phyloP scores from a whole-genome alignment of 2,329 filamentous ascomycete genomes.

The Epichloe aotearoae region DNA sequence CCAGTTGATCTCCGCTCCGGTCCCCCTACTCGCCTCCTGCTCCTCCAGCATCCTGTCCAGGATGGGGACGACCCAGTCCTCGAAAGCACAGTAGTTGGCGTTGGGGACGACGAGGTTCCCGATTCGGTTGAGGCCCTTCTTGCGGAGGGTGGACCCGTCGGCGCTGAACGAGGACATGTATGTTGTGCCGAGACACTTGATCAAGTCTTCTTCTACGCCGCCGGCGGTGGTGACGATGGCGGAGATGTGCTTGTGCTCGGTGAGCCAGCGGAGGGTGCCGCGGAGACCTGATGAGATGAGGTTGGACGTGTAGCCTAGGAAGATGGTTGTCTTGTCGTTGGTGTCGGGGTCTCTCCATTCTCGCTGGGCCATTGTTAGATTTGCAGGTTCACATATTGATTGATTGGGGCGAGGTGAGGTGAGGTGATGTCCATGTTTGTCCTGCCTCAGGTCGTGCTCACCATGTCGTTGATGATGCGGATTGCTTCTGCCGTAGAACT shows the following conservation, averaged over 20 bases:
- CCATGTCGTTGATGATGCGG: slow-evolving; percentile 92
- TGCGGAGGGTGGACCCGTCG: slow-evolving; percentile 61
- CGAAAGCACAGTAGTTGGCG: slow-evolving; percentile 88
- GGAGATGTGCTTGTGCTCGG: slow-evolving; percentile 83
- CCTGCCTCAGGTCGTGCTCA: slow-evolving; percentile 25
- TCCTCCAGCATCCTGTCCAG: slow-evolving; percentile 89
- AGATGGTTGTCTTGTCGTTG: slow-evolving; percentile 74
- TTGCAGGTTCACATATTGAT: too few species aligned
- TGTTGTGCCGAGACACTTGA: slow-evolving; percentile 92
- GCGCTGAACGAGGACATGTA: slow-evolving; percentile 82
- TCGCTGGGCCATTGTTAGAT: slow-evolving; percentile 32
- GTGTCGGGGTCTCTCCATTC: slow-evolving; percentile 72
- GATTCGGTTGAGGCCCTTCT: slow-evolving; percentile 85
- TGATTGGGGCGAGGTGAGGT: too few species aligned
- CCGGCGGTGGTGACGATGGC: slow-evolving; percentile 92
- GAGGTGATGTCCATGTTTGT: too few species aligned
- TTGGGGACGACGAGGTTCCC: slow-evolving; percentile 94
- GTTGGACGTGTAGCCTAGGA: slow-evolving; percentile 95
- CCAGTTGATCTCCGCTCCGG: slow-evolving; percentile 66
- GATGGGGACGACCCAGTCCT: slow-evolving; percentile 95
- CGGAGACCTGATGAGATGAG: slow-evolving; percentile 91
- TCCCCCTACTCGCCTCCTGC: slow-evolving; percentile 66
- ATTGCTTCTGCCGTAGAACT: slow-evolving; percentile 73
- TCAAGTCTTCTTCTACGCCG: slow-evolving; percentile 92
- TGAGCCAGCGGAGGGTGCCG: slow-evolving; percentile 82